These are phyloP conservation scores for Microcera coccophila DNA, from an alignment of 2,329 filamentous ascomycete species.

Conservation along the genomic window DNA sequence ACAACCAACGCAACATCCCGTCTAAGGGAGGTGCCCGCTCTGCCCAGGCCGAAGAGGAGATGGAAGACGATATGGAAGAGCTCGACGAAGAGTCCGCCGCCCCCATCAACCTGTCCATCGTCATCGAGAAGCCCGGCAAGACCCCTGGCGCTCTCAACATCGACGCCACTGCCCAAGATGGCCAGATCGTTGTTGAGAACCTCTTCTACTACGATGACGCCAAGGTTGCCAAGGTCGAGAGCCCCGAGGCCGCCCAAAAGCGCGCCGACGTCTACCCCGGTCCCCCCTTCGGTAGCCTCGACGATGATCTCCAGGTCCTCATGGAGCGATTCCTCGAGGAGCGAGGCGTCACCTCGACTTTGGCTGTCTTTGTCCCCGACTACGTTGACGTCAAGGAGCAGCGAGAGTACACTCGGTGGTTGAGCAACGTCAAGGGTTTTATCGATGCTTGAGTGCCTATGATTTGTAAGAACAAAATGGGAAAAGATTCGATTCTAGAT, in stretches of 20 bases:
- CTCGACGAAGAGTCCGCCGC: slow-evolving; percentile 58
- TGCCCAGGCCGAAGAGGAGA: slow-evolving; percentile 44
- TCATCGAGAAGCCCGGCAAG: slow-evolving; percentile 81
- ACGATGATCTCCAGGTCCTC: slow-evolving; percentile 90
- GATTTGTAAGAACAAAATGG: slow-evolving; percentile 8
- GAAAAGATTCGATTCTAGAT: slow-evolving; percentile 14
- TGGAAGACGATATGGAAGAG: slow-evolving; percentile 44
- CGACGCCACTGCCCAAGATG: slow-evolving; percentile 81
- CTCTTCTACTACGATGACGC: slow-evolving; percentile 81
- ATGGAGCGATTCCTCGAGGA: slow-evolving; percentile 94
- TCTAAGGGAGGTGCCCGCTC: slow-evolving; percentile 40
- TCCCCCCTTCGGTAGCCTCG: slow-evolving; percentile 87
- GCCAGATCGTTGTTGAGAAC: slow-evolving; percentile 82
- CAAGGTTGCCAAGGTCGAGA: slow-evolving; percentile 70
- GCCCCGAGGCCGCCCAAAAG: slow-evolving; percentile 71
- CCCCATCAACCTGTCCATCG: slow-evolving; percentile 78
- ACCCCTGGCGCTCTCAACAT: slow-evolving; percentile 71
- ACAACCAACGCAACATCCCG: slow-evolving; percentile 54
- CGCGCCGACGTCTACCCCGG: slow-evolving; percentile 80
- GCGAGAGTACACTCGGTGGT: slow-evolving; percentile 90
- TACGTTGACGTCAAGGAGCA: slow-evolving; percentile 99
- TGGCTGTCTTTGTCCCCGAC: slow-evolving; percentile 88
- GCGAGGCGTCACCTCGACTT: slow-evolving; percentile 79
- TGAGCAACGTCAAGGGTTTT: slow-evolving; percentile 82
- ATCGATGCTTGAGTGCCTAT: slow-evolving; percentile 58